Percentiles rank a stretch among this genome's conserved stretches.
Conservation (phyloP, 2,329 filamentous ascomycete genomes). For the Chrysosphaeria jannelii region DNA sequence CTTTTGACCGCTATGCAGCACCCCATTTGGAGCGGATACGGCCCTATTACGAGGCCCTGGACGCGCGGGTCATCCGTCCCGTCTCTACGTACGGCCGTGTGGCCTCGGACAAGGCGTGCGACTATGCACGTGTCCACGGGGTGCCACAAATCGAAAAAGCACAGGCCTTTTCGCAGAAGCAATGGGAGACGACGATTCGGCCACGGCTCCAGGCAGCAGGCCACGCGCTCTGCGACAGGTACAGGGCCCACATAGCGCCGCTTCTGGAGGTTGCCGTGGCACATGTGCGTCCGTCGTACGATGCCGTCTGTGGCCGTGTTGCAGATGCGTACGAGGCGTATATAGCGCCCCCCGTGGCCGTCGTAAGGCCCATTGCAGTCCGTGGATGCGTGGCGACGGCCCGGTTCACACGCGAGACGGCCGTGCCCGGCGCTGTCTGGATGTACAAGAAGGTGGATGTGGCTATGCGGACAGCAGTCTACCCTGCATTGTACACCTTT, state of each 20-base stretch:
- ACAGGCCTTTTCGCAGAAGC: constrained; percentile 29
- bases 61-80: constrained; percentile 38
- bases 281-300: constrained; percentile 40
- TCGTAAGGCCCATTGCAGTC: constrained; percentile 39
- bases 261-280: constrained; percentile 33
- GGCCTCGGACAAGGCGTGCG: no score
- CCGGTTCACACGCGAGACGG: constrained; percentile 34
- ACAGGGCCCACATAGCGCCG: constrained; percentile 40
- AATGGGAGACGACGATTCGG: constrained; percentile 54
- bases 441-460: constrained; percentile 35
- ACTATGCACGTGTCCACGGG: constrained; percentile 40
- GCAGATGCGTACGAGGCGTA: constrained; percentile 40
- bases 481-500: constrained; percentile 50
- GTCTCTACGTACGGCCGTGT: no score
- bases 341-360: constrained; percentile 44
- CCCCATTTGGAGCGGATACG: constrained; percentile 50
- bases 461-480: constrained; percentile 48
- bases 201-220: constrained; percentile 43
- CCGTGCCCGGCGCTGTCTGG: constrained; percentile 41
- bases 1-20: constrained; percentile 59
- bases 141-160: constrained; percentile 41
- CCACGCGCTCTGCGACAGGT: constrained; percentile 27
- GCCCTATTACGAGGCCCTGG: constrained; percentile 39
- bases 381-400: constrained; percentile 37
- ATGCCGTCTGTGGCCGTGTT: constrained; percentile 28